Evolutionary conservation across 805 yeast genomes (phyloP).

Genomic region (Yarrowia hollandica): DNA sequence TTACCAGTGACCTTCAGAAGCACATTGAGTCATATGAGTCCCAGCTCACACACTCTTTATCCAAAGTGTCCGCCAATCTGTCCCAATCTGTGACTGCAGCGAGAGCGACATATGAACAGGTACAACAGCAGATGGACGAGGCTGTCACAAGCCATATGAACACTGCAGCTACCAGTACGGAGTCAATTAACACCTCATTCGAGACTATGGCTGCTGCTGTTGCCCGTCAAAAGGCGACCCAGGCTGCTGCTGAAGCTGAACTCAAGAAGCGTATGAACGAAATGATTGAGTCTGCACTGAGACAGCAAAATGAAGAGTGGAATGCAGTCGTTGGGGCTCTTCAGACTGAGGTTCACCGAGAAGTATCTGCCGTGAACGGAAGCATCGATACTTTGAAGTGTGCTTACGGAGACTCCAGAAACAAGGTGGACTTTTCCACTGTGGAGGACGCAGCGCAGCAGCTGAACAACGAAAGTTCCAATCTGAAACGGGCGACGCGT

Average conservation of each 20-base stretch:
- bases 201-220: not conserved
- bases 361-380: not conserved
- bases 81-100: not conserved
- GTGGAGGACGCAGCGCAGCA: not conserved
- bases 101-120: not conserved
- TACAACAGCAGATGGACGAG: not conserved
- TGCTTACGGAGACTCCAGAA: not conserved
- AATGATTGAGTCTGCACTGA: conserved; percentile 15
- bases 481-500: not conserved
- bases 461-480: not conserved
- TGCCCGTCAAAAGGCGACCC: not conserved
- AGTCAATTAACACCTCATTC: not conserved
- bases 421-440: not conserved
- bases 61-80: not conserved
- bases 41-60: not conserved
- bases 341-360: not conserved
- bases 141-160: not conserved
- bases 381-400: not conserved
- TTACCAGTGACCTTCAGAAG: not conserved
- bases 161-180: not conserved
- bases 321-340: not conserved
- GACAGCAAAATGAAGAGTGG: conserved; percentile 6
- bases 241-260: conserved; percentile 1
- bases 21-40: not conserved
- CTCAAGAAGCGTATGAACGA: conserved; percentile 10